Percentiles rank a stretch among this genome's conserved stretches.
Evolutionary conservation across 129 eudicot genomes (phyloP).

Genomic region (Flaveria robusta): DNA sequence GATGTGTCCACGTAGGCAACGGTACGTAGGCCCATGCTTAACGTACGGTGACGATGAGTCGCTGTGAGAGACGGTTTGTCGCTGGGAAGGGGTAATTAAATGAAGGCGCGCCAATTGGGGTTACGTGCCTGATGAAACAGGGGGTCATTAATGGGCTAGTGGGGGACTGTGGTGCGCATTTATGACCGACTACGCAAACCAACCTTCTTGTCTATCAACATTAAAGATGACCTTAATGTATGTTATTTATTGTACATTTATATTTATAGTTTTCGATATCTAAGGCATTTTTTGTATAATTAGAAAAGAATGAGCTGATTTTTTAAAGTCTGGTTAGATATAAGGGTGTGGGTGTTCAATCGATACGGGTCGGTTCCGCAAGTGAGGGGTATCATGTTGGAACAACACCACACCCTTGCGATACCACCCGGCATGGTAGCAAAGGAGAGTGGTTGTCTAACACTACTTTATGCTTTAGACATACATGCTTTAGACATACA

Average conservation of each 20-base stretch:
- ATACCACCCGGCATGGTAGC: no score
- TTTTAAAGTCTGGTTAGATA: not conserved
- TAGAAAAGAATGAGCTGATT: not conserved
- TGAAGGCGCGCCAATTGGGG: conserved; percentile 35
- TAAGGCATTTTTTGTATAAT: not conserved
- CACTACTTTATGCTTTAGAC: no score
- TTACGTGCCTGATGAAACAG: conserved; percentile 29
- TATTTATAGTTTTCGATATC: not conserved
- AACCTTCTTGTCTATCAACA: conserved; percentile 42
- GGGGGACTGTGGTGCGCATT: conserved; percentile 42
- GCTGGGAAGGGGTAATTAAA: conserved; percentile 15
- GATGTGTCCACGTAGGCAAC: conserved; percentile 27
- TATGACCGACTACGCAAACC: conserved; percentile 34
- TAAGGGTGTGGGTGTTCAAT: not conserved
- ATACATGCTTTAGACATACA: no score
- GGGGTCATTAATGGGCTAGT: conserved; percentile 38
- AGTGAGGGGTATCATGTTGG: no score
- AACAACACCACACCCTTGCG: no score
- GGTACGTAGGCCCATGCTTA: not conserved
- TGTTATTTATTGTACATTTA: not conserved
- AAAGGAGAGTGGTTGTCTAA: no score
- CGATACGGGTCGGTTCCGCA: no score
- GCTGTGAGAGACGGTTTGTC: conserved; percentile 2
- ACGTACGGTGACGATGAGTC: conserved; percentile 17
- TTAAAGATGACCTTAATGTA: conserved; percentile 21